Conservation (phyloP, 1,284 basidiomycete species). For the Amylostereum areolatum region DNA sequence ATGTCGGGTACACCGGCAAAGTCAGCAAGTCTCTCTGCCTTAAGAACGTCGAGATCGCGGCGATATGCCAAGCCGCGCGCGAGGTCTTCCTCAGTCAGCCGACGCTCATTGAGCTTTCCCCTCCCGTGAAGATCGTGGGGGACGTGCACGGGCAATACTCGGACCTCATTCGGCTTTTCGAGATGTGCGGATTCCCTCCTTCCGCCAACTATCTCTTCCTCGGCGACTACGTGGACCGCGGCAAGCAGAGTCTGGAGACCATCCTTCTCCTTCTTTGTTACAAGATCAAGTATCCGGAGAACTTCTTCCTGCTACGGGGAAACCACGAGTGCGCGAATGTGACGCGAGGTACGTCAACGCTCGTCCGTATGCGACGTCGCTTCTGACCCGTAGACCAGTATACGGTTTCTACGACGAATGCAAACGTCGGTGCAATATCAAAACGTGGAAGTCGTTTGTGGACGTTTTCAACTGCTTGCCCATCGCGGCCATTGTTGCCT, state of each 20-base stretch:
- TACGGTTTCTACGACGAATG: slow-evolving; percentile 99
- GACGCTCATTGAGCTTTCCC: slow-evolving; percentile 94
- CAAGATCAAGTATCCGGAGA: slow-evolving; percentile 99
- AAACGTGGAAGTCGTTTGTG: slow-evolving; percentile 99
- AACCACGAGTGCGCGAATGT: slow-evolving; percentile 99
- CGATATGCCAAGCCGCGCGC: slow-evolving; percentile 93
- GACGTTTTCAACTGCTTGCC: slow-evolving; percentile 99
- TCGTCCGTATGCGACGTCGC: slow-evolving; percentile 7
- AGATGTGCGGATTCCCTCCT: slow-evolving; percentile 99
- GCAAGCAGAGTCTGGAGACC: slow-evolving; percentile 98
- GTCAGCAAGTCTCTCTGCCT: slow-evolving; percentile 94
- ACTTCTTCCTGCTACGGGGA: slow-evolving; percentile 96
- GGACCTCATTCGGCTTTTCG: slow-evolving; percentile 96
- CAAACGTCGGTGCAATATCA: slow-evolving; percentile 99
- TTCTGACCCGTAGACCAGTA: slow-evolving; percentile 44
- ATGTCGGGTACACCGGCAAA: slow-evolving; percentile 97
- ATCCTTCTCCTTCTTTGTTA: slow-evolving; percentile 96
- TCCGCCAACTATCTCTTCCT: slow-evolving; percentile 97
- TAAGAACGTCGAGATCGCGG: slow-evolving; percentile 95
- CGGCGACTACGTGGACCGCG: slow-evolving; percentile 98
- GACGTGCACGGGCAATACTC: slow-evolving; percentile 99
- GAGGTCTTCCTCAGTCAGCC: slow-evolving; percentile 97
- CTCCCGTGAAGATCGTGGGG: slow-evolving; percentile 98
- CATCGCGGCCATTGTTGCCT: slow-evolving; percentile 97
- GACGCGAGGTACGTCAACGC: slow-evolving; percentile 72